phyloP scores from a whole-genome alignment of 2,329 filamentous ascomycete genomes.

The Alternaria alternata region DNA sequence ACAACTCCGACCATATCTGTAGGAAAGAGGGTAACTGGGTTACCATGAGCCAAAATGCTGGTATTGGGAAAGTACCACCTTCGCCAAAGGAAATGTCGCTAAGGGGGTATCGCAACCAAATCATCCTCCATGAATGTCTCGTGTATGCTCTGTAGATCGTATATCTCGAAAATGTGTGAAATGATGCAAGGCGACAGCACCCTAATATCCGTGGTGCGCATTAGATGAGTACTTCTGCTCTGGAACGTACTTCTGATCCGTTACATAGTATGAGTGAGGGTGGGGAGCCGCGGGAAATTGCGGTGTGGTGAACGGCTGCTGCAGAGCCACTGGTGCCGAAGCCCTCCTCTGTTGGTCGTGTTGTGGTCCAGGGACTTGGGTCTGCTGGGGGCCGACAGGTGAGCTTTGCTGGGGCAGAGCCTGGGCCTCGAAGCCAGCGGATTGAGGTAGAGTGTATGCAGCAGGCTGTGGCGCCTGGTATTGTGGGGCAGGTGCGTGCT shows the following conservation, averaged over 20 bases:
- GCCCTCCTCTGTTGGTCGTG: slow-evolving; percentile 40
- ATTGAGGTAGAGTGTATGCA: slow-evolving; percentile 37
- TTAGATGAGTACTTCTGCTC: slow-evolving; percentile 21
- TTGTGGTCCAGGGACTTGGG: slow-evolving; percentile 25
- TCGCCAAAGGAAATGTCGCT: slow-evolving; percentile 20
- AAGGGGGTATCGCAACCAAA: slow-evolving; percentile 31
- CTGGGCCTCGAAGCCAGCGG: slow-evolving; percentile 35
- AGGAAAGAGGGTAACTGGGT: not conserved
- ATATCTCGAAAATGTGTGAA: slow-evolving; percentile 5
- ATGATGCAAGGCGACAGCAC: not conserved
- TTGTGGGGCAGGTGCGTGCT: slow-evolving; percentile 33
- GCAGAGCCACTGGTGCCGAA: slow-evolving; percentile 42
- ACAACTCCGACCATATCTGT: slow-evolving; percentile 2
- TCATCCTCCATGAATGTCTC: slow-evolving; percentile 22
- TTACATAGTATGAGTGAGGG: slow-evolving; percentile 40
- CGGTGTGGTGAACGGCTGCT: slow-evolving; percentile 35
- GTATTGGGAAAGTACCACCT: slow-evolving; percentile 12
- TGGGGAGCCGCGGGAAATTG: slow-evolving; percentile 35
- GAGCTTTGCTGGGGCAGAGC: slow-evolving; percentile 27
- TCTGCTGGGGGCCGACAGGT: slow-evolving; percentile 23
- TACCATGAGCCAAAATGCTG: slow-evolving; percentile 9
- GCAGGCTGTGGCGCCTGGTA: slow-evolving; percentile 33
- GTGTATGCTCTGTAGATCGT: slow-evolving; percentile 18
- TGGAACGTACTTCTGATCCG: slow-evolving; percentile 39
- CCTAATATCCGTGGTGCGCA: slow-evolving; percentile 20